Base-by-base conservation (phyloP, 345 rosid species). In the Brassica rapa region DNA sequence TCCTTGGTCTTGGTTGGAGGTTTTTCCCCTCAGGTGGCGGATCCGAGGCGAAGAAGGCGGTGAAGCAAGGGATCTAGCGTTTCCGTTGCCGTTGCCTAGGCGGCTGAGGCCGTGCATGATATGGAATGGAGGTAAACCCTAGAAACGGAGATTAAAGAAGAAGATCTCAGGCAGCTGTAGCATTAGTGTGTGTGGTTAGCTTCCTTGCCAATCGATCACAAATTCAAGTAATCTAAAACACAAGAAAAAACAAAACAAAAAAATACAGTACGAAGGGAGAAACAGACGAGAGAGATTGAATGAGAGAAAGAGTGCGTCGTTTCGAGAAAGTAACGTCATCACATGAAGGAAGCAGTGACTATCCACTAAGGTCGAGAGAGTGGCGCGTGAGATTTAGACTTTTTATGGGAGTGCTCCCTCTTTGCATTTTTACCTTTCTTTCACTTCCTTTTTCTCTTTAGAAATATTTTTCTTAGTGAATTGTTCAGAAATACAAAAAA, bases 1-100 rank as follows among this genome's bases (percentile, higher is more conserved):
- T 62, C 77, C 84, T 84, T 85, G 90, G 87, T 87, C 84, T 84
- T 85, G 90, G 87, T 87, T 72, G 19, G 41, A 33, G 11, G 15
- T 69, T 86, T 85, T 86, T 51, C 73, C 74, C 25, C 93, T 88
- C 77, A 72, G 78, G 77, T 82, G 90, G 37, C 97, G 97, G n/a
- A 85, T 68, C 30, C 95, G 88, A 16, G 98, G 98, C 0, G 97
- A 94, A 6, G 97, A 87, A 4, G 97, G 97, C 32, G 97, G 98
- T 9, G 98, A 92, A 0, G 85, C 60, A 24, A 76, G 62, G 8
- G 90, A 80, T 23, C 90, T 85, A 62, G 78, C 90, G 73, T 76
- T 71, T 68, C 93, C 86, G 29, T 85, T 74, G 62, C 97, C 90
- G 29, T 85, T 74, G 62, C 97, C 90, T 5, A 94, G 92, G 73